Base-by-base conservation (phyloP, 768 basidiomycete genomes). In the Kwoniella sp. region DNA sequence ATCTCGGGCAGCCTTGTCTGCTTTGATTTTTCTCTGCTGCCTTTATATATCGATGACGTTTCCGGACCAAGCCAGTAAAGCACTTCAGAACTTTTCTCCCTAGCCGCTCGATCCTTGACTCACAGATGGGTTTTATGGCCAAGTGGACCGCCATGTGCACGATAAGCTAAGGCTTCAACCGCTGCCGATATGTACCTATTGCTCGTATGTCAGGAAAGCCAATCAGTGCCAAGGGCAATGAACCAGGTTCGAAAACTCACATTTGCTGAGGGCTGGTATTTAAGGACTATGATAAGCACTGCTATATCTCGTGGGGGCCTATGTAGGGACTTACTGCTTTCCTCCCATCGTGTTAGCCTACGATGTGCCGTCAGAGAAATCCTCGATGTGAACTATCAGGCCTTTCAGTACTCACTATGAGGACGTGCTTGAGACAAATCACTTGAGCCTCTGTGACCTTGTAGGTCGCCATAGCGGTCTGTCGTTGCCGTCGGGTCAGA, bases 361-460 rank as follows among this genome's bases (percentile, higher is more conserved):
- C n/a, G 20, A 17, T 12, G 45, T 3, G 11, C 30, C 5, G 26
- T 62, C 37, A 55, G 4, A 22, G 8, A 13, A 41, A 22, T 55
- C 51, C 28, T 1, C 61, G 29, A 5, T 17, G 25, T 15, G 22
- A 22, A 9, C 8, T 31, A 47, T 13, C 15, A 28, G 47, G 15
- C 25, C 20, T 37, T 13, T 37, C 23, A n/a, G 9, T 12, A 74
- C 73, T 47, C 28, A 74, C 73, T 1, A 69, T 45, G 7, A 69
- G 60, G 7, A 54, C 17, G 26, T 69, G 68, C 28, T 60, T 69
- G 11, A 74, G 54, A 25, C 64, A 58, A 4, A 74, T 48, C 45
- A 71, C 29, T 41, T 71, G 58, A 1, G 70, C 63, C n/a, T 69
- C 67, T 5, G 67, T 67, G 15, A 74, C 65, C 31, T 71, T 69